Evolutionary conservation across 148 eudicot genomes (phyloP), one percentile per base, ranked within the genome.

Genomic region (Rhododendron ovatum): DNA sequence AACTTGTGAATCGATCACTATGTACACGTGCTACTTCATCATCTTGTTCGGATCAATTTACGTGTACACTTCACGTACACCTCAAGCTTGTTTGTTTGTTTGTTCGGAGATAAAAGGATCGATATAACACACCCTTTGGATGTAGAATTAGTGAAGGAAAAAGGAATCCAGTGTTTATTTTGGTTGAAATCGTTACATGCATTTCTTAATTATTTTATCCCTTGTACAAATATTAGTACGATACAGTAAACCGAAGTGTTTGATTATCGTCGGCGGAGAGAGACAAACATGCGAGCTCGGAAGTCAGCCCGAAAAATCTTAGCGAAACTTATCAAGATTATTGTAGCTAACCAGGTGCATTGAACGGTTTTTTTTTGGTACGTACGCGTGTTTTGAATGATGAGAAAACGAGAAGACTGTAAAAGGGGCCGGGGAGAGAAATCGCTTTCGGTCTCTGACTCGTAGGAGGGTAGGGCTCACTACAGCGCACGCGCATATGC

Each of bases 371-470:
- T 28, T 69, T 69, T 78, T 4, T 13, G 85, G 83, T 78, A 87
- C 79, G 83, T 78, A 87, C 79, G 88, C 80, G 80, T 26, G 80
- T 61, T 37, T 20, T 82, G 51, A 77, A 83, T 75, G 85, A 86
- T 53, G 74, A 81, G 81, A 83, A 63, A 41, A 83, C 65, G 85
- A 87, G 65, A 77, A 78, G 65, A 65, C 79, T 63, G 75, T 59
- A 17, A 78, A 30, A 18, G 26, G 2, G 26, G 43, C 43, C 7
- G 22, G 88, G 14, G 83, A 4, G 7, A 4, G 7, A 2, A 61
- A 9, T 78, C 80, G 45, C 82, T 87, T 75, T 87, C 88, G 57
- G 88, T 85, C 86, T 84, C 88, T 83, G 86, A 87, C 88, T 87
- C 88, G 51, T 37, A 37, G 76, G 83, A 48, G 7, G 8, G 28